A percentile compares a stretch with the other conserved stretches of the same genome.
Evolutionary conservation across 139 green algal species (phyloP).

Genomic region (Closterium sp.): DNA sequence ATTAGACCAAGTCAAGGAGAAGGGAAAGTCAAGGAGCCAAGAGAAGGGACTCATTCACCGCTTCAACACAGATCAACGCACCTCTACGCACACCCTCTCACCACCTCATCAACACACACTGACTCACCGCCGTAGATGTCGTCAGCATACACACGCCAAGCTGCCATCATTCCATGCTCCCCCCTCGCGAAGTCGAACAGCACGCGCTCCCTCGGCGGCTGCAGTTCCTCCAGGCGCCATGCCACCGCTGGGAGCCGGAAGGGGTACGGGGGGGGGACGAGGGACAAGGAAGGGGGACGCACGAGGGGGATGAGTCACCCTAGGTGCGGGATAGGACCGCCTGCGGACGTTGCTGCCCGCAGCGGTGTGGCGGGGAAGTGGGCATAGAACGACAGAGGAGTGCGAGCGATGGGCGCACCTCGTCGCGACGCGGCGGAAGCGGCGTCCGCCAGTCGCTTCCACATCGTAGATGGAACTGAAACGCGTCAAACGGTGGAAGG

Average conservation of each 20-base stretch:
- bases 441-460: not conserved
- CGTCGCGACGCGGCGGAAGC: not conserved
- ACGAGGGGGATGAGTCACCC: not conserved
- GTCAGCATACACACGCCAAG: not conserved
- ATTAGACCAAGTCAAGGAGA: too few relatives aligned
- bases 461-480: not conserved
- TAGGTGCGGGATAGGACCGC: not conserved
- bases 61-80: not conserved
- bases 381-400: too few relatives aligned
- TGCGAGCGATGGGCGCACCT: not conserved
- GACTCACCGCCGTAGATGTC: not conserved
- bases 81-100: not conserved
- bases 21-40: too few relatives aligned
- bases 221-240: not conserved
- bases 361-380: not conserved
- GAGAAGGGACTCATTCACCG: too few relatives aligned
- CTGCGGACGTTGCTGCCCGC: not conserved
- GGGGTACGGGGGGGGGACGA: not conserved
- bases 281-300: not conserved
- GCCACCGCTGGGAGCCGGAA: not conserved
- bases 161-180: not conserved
- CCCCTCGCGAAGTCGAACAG: conserved; percentile 1
- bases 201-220: not conserved
- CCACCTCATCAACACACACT: not conserved
- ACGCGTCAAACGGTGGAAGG: not conserved